Conservation (phyloP, 2,329 filamentous ascomycete species). For the Fusarium praegraminearum region DNA sequence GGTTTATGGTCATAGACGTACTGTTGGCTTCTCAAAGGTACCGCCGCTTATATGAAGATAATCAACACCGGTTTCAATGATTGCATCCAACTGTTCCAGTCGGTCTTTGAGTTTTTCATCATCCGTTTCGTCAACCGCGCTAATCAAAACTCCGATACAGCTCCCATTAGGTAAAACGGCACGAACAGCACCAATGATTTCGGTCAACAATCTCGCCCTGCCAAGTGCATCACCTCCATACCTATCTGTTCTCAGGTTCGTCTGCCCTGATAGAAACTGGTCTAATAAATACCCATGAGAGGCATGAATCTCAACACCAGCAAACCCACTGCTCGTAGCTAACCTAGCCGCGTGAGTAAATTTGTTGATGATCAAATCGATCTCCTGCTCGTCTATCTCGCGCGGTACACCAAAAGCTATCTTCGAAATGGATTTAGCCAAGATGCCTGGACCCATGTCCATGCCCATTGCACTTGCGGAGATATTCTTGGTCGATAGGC, state of each 20-base stretch:
- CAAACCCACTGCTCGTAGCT: background rate
- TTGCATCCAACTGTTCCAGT: background rate
- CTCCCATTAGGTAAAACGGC: background rate
- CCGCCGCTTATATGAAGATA: background rate
- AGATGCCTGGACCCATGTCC: background rate
- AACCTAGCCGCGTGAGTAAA: background rate
- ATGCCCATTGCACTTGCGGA: background rate
- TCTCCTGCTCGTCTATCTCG: background rate
- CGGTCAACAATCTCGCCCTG: background rate
- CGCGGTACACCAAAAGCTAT: background rate
- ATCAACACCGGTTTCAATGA: background rate
- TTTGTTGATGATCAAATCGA: background rate
- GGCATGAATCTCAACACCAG: background rate
- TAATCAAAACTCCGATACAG: background rate
- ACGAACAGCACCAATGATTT: background rate
- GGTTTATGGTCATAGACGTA: background rate
- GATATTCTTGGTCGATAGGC: background rate
- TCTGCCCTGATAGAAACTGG: background rate
- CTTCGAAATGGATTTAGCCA: background rate
- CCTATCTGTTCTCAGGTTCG: background rate
- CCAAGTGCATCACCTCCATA: background rate
- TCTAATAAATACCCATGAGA: slow-evolving; percentile 1
- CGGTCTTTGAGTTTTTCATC: background rate
- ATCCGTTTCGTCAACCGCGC: background rate
- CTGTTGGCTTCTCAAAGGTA: background rate